These are phyloP conservation scores for Solanum chacoense DNA, from an alignment of 305 asterid species.

Conservation along the genomic window DNA sequence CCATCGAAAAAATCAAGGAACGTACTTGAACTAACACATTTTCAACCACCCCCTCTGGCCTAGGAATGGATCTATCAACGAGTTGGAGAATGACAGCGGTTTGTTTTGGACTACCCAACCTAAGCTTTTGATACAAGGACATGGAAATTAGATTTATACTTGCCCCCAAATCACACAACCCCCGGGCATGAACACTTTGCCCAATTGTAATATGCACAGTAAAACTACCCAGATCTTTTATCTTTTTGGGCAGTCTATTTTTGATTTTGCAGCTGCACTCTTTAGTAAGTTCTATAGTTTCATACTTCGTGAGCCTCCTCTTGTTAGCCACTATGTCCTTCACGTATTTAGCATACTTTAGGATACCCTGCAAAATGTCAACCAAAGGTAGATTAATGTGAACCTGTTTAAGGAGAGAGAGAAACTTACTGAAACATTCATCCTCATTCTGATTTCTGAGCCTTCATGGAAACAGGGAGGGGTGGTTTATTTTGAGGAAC, in stretches of 20 bases:
- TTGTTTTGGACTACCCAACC: not conserved
- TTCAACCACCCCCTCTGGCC: not conserved
- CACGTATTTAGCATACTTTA: too few relatives aligned
- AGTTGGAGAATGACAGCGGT: not conserved
- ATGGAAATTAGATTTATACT: too few relatives aligned
- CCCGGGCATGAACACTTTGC: not conserved
- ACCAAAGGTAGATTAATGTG: not conserved
- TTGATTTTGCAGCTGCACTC: not conserved
- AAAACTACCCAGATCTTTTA: not conserved
- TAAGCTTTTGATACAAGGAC: not conserved
- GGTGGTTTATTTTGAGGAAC: not conserved
- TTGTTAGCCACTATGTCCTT: not conserved
- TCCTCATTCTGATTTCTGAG: too few relatives aligned
- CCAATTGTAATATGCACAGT: not conserved
- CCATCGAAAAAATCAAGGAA: not conserved
- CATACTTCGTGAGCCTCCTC: not conserved
- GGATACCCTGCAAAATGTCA: not conserved
- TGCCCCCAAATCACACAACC: not conserved
- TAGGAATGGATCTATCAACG: not conserved
- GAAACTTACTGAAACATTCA: not conserved
- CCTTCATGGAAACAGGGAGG: not conserved
- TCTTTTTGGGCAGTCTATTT: not conserved
- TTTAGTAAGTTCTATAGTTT: not conserved
- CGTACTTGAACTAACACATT: not conserved
- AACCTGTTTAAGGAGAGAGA: not conserved